Evolutionary conservation across 441 rosid genomes (phyloP).

Genomic region (Cnidoscolus chayamansa): DNA sequence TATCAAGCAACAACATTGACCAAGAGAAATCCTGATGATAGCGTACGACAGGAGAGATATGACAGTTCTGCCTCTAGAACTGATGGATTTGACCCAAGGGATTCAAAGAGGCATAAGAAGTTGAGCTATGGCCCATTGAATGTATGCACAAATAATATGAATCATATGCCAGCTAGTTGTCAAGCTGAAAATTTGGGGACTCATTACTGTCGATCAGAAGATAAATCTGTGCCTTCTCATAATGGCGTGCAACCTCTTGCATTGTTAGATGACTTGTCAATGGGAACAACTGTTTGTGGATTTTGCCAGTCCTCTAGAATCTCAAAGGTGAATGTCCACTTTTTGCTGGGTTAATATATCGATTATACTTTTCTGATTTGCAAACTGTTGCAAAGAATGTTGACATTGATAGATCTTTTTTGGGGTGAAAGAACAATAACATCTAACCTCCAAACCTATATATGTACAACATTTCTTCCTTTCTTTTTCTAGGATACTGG

Average conservation of each 20-base stretch:
- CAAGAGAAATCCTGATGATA: constrained; percentile 30
- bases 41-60: constrained; percentile 28
- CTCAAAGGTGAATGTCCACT: constrained; percentile 45
- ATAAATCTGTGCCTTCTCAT: constrained; percentile 4
- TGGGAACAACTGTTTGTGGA: constrained; percentile 43
- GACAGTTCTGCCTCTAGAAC: constrained; percentile 31
- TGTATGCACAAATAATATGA: constrained; percentile 10
- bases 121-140: constrained; percentile 31
- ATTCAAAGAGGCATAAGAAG: constrained; percentile 54
- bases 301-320: constrained; percentile 66
- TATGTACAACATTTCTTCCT: too few relatives aligned
- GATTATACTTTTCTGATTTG: too few relatives aligned
- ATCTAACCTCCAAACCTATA: too few relatives aligned
- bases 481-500: constrained; percentile 52
- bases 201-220: constrained; percentile 22
- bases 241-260: constrained; percentile 24
- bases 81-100: constrained; percentile 32
- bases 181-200: constrained; percentile 23
- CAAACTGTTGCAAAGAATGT: neutral
- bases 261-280: constrained; percentile 20
- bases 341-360: too few relatives aligned
- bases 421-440: neutral
- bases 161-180: constrained; percentile 18
- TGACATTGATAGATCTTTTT: neutral
- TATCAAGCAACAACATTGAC: constrained; percentile 20